Base-by-base conservation (phyloP, 768 basidiomycete species). In the Infundibulicybe gibba region DNA sequence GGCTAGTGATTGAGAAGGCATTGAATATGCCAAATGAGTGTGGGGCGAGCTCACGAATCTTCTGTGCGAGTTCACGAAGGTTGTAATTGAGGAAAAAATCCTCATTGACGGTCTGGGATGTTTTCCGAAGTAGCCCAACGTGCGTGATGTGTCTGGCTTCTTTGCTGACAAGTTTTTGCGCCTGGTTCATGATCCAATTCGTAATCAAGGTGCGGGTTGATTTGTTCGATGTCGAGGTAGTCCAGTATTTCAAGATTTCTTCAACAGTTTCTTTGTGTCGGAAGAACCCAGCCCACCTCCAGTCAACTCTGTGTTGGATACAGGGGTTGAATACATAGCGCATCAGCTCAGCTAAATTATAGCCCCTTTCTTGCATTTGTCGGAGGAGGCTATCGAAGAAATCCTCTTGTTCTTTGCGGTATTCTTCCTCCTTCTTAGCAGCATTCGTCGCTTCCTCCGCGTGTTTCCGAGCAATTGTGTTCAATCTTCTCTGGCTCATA, bases 221-320 rank as follows among this genome's bases (percentile, higher is more conserved):
- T 15, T 15, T 10, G 15, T 15, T 11, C 35, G 45, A 53, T 32
- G 20, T 14, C 8, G 52, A 39, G 3, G 49, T 38, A 9, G 45
- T 50, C 52, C 52, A 53, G 33, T 53, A 47, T 8, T 44, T 31
- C 13, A 54, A 43, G 11, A 53, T 45, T 2, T 37, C 40, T 6
- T 41, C 25, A 1, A 53, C 52, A 1, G 39, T 11, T 0, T 20
- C 13, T 5, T 20, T 43, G 42, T 43, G 42, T 21, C 20, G 16
- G 31, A 43, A 43, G 30, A 43, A 43, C 4, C 42, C 42, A 25
- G 5, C 6, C 42, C 42, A 43, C 11, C 42, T 11, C 42, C 42
- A 43, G 17, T 43, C 42, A 43, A 30, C 21, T 11, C 10, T 16
- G 32, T 43, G 42, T 31, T 25, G 12, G 17, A 25, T 5, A 25